Evolutionary conservation across 371 early-diverging fungal species (phyloP), one percentile per base, ranked within the genome.

Genomic region (Gilbertella persicaria): DNA sequence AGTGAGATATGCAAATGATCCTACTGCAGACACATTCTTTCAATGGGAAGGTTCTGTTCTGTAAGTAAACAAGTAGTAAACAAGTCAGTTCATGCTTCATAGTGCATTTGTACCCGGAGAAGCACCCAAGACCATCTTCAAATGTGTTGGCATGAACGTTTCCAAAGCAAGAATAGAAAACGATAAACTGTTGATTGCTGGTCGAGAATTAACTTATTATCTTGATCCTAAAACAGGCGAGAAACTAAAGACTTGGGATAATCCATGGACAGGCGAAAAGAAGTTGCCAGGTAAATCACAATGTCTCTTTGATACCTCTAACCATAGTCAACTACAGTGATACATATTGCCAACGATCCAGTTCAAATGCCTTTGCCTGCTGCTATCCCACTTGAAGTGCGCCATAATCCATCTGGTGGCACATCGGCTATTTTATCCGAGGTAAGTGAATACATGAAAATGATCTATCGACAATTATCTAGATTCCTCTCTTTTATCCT

Each of bases 331-430:
- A 21, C 5, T 2, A 6, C 19, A 66, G 73, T 72, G 6, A 47
- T 72, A 8, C 68, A 67, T 58, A 72, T 72, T 39, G 73, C 73
- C 16, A 72, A 72, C 43, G 64, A 72, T 21, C 73, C 73, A 44
- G 68, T 72, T 2, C 73, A 72, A 30, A 67, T 72, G 68, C 64
- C 58, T 3, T 25, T 72, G 14, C 73, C 73, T 40, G 26, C 44
- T n/a, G 14, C 17, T 24, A 57, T 66, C 23, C 62, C 66, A 3
- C 33, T 67, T 29, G 54, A 63, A 21, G 43, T 49, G 0, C 60
- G 66, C 10, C 45, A 39, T 9, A 67, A 64, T 40, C 56, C 54
- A 4, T 64, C 45, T 38, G 35, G 49, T 13, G 40, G 28, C 0
- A 64, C 59, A 0, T 46, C 62, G 4, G 25, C 56, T 13, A 24